A percentile compares a stretch with the other conserved stretches of the same genome.
phyloP scores from a whole-genome alignment of 2,329 filamentous ascomycete species.

The Apiospora aurea region DNA sequence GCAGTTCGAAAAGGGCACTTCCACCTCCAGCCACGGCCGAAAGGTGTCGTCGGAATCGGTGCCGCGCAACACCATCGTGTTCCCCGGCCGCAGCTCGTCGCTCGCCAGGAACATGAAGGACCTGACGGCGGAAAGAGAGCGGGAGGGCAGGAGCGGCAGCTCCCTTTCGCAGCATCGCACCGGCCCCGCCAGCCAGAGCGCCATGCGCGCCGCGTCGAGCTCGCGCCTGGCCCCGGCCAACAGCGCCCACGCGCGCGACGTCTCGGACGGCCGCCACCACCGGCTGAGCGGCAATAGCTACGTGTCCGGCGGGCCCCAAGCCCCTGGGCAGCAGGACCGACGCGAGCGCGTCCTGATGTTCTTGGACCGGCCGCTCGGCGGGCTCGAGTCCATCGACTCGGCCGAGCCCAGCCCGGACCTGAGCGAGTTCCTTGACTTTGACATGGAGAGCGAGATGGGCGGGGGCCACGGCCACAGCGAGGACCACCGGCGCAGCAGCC shows the following conservation, averaged over 20 bases:
- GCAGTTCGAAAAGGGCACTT: background rate
- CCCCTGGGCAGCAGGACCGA: background rate
- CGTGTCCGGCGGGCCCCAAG: background rate
- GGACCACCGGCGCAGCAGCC: conserved; percentile 11
- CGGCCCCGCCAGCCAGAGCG: background rate
- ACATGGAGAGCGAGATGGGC: conserved; percentile 31
- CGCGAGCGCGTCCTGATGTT: conserved; percentile 43
- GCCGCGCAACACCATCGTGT: background rate
- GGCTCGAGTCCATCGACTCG: conserved; percentile 33
- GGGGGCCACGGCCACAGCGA: conserved; percentile 21
- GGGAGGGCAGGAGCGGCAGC: background rate
- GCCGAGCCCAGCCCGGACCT: conserved; percentile 36
- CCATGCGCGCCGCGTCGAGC: background rate
- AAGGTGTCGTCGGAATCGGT: background rate
- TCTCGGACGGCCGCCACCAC: background rate
- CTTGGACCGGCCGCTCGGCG: conserved; percentile 40
- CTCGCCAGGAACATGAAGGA: conserved; percentile 3
- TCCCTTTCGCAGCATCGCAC: background rate
- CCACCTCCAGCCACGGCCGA: background rate
- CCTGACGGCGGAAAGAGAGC: background rate
- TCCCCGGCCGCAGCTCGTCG: conserved; percentile 2
- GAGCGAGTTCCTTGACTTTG: conserved; percentile 35
- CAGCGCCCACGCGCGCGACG: background rate
- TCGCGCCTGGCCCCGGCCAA: background rate
- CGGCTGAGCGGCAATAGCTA: background rate